phyloP scores from a whole-genome alignment of 768 basidiomycete genomes.

The Cyclocybe cylindracea region DNA sequence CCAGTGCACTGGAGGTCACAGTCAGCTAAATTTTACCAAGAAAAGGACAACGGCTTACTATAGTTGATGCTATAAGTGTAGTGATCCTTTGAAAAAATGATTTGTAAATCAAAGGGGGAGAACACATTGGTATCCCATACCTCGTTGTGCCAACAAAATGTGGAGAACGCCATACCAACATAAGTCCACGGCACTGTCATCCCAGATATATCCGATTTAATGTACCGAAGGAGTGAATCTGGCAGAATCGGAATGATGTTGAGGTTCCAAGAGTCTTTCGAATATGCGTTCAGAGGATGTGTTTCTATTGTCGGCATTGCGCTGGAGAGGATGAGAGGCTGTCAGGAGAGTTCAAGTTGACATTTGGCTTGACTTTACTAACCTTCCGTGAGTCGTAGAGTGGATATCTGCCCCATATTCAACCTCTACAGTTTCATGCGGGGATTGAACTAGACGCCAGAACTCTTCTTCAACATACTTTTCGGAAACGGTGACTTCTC shows the following conservation, averaged over 20 bases:
- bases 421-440: constrained; percentile 90
- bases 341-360: constrained; percentile 1
- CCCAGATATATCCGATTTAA: constrained; percentile 98
- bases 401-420: constrained; percentile 99
- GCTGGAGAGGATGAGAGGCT: constrained; percentile 39
- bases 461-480: constrained; percentile 94
- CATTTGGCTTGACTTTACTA: constrained; percentile 17
- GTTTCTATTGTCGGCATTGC: constrained; percentile 96
- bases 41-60: constrained; percentile 52
- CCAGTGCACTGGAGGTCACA: constrained; percentile 79
- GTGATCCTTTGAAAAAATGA: constrained; percentile 67
- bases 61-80: constrained; percentile 97
- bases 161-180: constrained; percentile 98
- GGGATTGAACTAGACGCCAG: constrained; percentile 92
- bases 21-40: constrained; percentile 5
- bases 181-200: constrained; percentile 99
- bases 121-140: constrained; percentile 36
- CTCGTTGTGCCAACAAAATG: constrained; percentile 99
- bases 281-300: constrained; percentile 83
- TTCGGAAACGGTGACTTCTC: constrained; percentile 74
- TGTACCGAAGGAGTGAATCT: constrained; percentile 92
- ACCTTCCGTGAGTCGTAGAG: constrained; percentile 97
- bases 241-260: constrained; percentile 95
- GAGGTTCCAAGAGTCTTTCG: constrained; percentile 95
- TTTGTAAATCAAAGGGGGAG: not conserved